These are phyloP conservation scores for Solanum corneliomulleri DNA, from an alignment of 257 asterid species.

Conservation along the genomic window DNA sequence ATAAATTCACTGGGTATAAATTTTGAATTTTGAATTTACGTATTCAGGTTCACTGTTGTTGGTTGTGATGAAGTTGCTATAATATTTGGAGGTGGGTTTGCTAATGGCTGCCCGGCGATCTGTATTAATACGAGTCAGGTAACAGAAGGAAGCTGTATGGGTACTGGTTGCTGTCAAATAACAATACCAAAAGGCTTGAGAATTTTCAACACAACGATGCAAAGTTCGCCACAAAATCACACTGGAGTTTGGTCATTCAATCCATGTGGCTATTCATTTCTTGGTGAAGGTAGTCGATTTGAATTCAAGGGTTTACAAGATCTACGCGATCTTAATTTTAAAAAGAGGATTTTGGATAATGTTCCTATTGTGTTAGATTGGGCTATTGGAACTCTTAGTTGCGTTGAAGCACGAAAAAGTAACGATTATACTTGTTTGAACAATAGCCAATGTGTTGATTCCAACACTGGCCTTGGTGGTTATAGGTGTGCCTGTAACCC, in stretches of 20 bases:
- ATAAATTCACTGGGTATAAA: not conserved
- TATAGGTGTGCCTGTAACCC: slow-evolving; percentile 42
- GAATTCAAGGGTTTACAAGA: slow-evolving; percentile 38
- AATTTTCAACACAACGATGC: not conserved
- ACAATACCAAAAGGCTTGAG: slow-evolving; percentile 46
- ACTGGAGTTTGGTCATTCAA: slow-evolving; percentile 22
- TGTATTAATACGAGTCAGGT: slow-evolving; percentile 32
- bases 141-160: slow-evolving; percentile 35
- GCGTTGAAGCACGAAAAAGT: slow-evolving; percentile 9
- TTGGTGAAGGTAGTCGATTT: slow-evolving; percentile 41
- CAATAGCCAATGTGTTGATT: slow-evolving; percentile 43
- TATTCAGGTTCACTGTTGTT: slow-evolving; percentile 21
- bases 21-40: not conserved
- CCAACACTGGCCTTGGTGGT: slow-evolving; percentile 34
- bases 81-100: slow-evolving; percentile 15
- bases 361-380: slow-evolving; percentile 62
- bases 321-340: slow-evolving; percentile 32
- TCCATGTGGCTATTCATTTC: slow-evolving; percentile 58
- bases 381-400: slow-evolving; percentile 49
- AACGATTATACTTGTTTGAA: slow-evolving; percentile 28
- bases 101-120: slow-evolving; percentile 40
- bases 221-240: slow-evolving; percentile 16
- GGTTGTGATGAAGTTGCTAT: slow-evolving; percentile 60
- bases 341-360: not conserved
- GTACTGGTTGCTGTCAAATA: slow-evolving; percentile 68